Evolutionary conservation across 371 early-diverging fungal species (phyloP), one percentile per base, ranked within the genome.

Genomic region (Encephalitozoon romaleae): DNA sequence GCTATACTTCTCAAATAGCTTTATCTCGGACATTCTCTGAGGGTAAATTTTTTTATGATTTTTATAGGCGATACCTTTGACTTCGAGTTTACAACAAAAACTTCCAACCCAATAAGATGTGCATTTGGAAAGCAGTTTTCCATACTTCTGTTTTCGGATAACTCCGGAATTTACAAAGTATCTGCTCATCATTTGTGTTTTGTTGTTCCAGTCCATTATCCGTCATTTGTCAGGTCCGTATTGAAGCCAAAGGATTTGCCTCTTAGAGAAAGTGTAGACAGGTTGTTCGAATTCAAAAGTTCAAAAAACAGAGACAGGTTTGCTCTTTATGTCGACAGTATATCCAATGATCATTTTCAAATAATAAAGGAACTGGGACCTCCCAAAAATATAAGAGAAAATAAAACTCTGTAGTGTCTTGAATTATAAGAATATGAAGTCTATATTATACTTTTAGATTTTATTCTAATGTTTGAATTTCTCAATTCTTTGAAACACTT

Each of bases 1-100:
- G 25, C 72, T 45, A 67, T 78, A 85, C 59, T 72, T 79, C 34
- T 78, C 77, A 43, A 83, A 83, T 65, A 83, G 53, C 55, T 79
- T 79, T 32, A 79, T 77, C 28, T 70, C 71, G 1, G 45, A 1
- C 65, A 53, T 66, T 70, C 64, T 9, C 39, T 41, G 9, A 49
- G 66, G 77, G 65, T 45, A 15, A 54, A 55, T 41, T 53, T 67
- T 65, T 68, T 67, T 55, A 78, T 78, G 72, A 43, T 78, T 42
- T 78, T 63, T 66, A 39, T 72, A 34, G 66, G 78, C 34, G 42
- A 52, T 41, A 51, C 5, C 9, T 43, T 67, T 4, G 26, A 77
- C 9, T 28, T 53, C 5, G 49, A 41, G 34, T 71, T 77, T 45
- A 66, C 39, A 70, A 71, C 67, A 9, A 65, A 41, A 4, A 55